A percentile compares a stretch with the other conserved stretches of the same genome.
phyloP scores from a whole-genome alignment of 2,329 filamentous ascomycete genomes.

The Plenodomus tracheiphilus region DNA sequence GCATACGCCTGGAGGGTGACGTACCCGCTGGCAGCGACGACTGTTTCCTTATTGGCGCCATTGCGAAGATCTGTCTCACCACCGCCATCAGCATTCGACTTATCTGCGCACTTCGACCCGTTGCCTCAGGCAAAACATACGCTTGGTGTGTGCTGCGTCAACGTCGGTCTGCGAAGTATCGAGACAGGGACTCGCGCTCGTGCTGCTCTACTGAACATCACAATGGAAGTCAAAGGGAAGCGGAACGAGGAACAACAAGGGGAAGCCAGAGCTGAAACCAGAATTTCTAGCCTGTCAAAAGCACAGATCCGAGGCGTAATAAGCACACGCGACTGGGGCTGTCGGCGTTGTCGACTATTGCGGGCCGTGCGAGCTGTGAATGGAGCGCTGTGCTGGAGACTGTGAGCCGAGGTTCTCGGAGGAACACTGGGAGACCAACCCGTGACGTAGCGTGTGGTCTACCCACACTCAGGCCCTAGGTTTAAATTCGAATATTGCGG shows the following conservation, averaged over 20 bases:
- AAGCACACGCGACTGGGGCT: conserved; percentile 23
- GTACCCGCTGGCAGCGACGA: conserved; percentile 52
- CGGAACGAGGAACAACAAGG: conserved; percentile 7
- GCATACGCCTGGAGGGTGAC: conserved; percentile 26
- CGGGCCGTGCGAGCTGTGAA: conserved; percentile 8
- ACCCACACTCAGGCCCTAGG: too few relatives aligned
- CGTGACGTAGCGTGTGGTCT: conserved; percentile 10
- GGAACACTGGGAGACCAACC: conserved; percentile 3
- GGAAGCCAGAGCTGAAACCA: conserved; percentile 10
- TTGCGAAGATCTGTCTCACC: conserved; percentile 34
- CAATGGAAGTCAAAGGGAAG: conserved; percentile 16
- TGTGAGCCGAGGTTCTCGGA: conserved; percentile 22
- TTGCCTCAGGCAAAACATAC: conserved; percentile 20
- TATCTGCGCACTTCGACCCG: neutral
- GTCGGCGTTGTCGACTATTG: conserved; percentile 11
- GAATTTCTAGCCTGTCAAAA: conserved; percentile 15
- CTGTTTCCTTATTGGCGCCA: conserved; percentile 47
- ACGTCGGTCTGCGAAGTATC: conserved; percentile 39
- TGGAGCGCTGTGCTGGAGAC: conserved; percentile 4
- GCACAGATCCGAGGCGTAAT: conserved; percentile 24
- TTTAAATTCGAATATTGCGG: too few relatives aligned
- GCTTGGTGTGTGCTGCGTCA: conserved; percentile 33
- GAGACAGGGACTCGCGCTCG: conserved; percentile 44
- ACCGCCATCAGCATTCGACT: conserved; percentile 10
- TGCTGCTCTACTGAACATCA: conserved; percentile 48